Conservation (phyloP, 345 rosid species). For the Melaleuca alternifolia region DNA sequence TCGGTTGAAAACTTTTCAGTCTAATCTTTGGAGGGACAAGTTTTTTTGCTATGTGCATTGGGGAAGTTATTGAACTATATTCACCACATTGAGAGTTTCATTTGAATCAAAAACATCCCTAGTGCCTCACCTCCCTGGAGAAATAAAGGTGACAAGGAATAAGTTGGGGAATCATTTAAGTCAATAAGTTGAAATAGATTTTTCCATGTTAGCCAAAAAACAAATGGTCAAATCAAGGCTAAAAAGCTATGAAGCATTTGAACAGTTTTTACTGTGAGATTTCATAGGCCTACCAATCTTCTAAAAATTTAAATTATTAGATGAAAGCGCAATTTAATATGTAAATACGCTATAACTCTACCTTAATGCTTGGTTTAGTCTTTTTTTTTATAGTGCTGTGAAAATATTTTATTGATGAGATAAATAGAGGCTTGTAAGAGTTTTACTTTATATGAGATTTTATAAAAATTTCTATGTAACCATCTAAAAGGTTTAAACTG, state of each 20-base stretch:
- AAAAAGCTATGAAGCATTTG: constrained; percentile 14
- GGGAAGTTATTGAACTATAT: not conserved
- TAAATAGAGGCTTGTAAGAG: too few species aligned
- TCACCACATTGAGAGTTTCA: constrained; percentile 11
- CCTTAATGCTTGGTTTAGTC: too few species aligned
- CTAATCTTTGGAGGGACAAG: constrained; percentile 23
- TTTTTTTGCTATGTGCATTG: constrained; percentile 21
- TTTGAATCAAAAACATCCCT: constrained; percentile 16
- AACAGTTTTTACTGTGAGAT: constrained; percentile 14
- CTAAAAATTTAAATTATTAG: too few species aligned
- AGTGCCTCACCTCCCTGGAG: constrained; percentile 10
- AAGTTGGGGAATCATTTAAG: constrained; percentile 12
- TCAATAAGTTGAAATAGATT: not conserved
- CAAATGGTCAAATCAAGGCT: not conserved
- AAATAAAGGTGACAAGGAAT: constrained; percentile 29
- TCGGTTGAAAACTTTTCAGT: constrained; percentile 11
- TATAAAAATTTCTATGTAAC: too few species aligned
- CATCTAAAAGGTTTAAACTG: too few species aligned
- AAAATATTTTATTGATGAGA: too few species aligned
- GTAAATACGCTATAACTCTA: too few species aligned
- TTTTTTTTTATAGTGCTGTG: too few species aligned
- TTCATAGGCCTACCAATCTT: too few species aligned
- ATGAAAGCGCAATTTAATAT: too few species aligned
- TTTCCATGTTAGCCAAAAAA: not conserved
- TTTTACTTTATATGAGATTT: too few species aligned